These are phyloP conservation scores for Kurtzmaniella natalensis DNA, from an alignment of 1,139 yeast genomes.

Conservation along the genomic window DNA sequence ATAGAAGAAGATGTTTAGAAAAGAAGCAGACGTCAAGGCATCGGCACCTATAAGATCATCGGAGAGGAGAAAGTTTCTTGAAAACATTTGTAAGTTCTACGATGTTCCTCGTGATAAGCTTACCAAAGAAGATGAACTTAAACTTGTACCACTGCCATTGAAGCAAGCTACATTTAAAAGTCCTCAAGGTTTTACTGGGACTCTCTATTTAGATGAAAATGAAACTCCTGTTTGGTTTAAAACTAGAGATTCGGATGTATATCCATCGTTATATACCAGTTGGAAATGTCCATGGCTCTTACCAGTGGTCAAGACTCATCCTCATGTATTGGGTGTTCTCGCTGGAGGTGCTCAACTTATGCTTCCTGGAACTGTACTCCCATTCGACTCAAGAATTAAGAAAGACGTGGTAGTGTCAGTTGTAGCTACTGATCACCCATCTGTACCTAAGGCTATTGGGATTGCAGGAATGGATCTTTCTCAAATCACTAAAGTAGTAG, in stretches of 20 bases:
- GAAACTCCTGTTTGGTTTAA: constrained; percentile 74
- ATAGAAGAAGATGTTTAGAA: constrained; percentile 76
- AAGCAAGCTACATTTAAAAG: constrained; percentile 67
- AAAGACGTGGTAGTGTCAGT: constrained; percentile 68
- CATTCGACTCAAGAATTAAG: constrained; percentile 50
- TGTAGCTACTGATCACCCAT: constrained; percentile 56
- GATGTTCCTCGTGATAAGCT: constrained; percentile 40
- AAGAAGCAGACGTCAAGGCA: constrained; percentile 65
- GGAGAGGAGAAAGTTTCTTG: constrained; percentile 63
- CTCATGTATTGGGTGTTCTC: constrained; percentile 60
- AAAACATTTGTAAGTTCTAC: constrained; percentile 43
- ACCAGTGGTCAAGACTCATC: constrained; percentile 69
- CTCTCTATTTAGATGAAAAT: constrained; percentile 58
- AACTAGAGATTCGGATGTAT: constrained; percentile 47
- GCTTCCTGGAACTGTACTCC: constrained; percentile 87
- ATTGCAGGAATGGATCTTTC: constrained; percentile 50
- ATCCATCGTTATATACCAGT: constrained; percentile 70
- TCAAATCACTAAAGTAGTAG: constrained; percentile 40
- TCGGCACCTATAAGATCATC: constrained; percentile 77
- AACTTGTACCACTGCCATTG: constrained; percentile 54
- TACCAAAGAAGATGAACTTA: constrained; percentile 41
- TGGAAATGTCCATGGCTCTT: constrained; percentile 68
- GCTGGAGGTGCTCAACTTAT: constrained; percentile 83
- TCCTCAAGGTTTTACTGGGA: constrained; percentile 52
- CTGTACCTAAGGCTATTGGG: constrained; percentile 75